Evolutionary conservation across 768 basidiomycete genomes (phyloP), one percentile per base, ranked within the genome.

Genomic region (Boletellus ananas): DNA sequence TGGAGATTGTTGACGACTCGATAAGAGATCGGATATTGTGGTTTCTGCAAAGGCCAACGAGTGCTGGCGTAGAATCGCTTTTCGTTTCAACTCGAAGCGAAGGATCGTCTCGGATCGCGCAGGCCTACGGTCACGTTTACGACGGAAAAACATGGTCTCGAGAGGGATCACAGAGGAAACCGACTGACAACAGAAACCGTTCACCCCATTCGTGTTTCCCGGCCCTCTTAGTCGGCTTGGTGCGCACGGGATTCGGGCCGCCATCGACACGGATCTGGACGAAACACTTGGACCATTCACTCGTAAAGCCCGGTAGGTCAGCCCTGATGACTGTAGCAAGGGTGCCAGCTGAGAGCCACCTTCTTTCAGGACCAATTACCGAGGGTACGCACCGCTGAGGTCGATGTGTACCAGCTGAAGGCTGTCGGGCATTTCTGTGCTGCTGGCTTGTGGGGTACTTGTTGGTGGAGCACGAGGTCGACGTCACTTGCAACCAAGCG

Each of bases 201-300:
- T 66, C 55, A 9, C 37, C 57, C 62, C 62, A 63, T 29, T 60
- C 55, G 34, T 56, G 45, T n/a, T 36, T 18, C 6, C 61, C 61
- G 3, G 58, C 45, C 6, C 7, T 58, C 43, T 53, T 60, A n/a
- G 62, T 60, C 4, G 42, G 8, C 12, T 25, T 54, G 5, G 59
- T 66, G 9, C 45, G 52, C 1, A 54, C 21, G 3, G 43, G 4
- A 46, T 46, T 60, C n/a, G 42, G 2, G 21, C 54, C 53, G 14
- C 21, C 48, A 34, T 63, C 59, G 21, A 65, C 51, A 31, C 49
- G 41, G 16, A 65, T 55, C 18, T 54, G 36, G 17, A 65, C 45
- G 38, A 59, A 66, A 18, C 57, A 66, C 27, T 61, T 65, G 9
- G 57, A 56, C 64, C 64, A 58, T n/a, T n/a, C n/a, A n/a, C n/a